Conservation (phyloP, 805 yeast genomes). For the Huiozyma naganishii region DNA sequence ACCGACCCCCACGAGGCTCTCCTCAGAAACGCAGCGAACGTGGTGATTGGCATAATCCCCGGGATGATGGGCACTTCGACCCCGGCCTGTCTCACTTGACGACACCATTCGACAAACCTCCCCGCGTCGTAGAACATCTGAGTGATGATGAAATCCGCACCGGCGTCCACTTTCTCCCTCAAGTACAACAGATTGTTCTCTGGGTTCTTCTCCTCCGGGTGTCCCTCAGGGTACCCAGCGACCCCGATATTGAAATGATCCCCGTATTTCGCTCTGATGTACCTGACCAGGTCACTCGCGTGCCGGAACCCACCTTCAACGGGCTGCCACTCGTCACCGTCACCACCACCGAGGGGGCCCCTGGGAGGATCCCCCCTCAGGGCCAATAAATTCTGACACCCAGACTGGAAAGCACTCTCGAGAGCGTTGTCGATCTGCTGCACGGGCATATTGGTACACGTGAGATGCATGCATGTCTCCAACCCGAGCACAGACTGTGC, state of each 20-base stretch:
- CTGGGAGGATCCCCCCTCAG: constrained; percentile 92
- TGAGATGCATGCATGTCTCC: constrained; percentile 96
- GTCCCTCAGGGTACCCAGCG: constrained; percentile 97
- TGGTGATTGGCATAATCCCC: constrained; percentile 97
- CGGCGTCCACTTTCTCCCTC: constrained; percentile 85
- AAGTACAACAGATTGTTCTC: constrained; percentile 44
- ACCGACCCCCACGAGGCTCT: constrained; percentile 93
- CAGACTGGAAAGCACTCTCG: constrained; percentile 73
- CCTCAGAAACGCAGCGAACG: constrained; percentile 84
- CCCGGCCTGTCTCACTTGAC: constrained; percentile 55
- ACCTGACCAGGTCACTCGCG: constrained; percentile 75
- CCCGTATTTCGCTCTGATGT: constrained; percentile 71
- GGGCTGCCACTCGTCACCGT: constrained; percentile 30
- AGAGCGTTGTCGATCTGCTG: constrained; percentile 76
- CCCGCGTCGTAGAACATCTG: constrained; percentile 97
- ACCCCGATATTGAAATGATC: constrained; percentile 90
- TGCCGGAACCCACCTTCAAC: constrained; percentile 69
- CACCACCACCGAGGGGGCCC: constrained; percentile 10
- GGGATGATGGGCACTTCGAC: constrained; percentile 84
- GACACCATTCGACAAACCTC: constrained; percentile 74
- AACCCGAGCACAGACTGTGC: constrained; percentile 83
- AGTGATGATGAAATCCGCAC: constrained; percentile 88
- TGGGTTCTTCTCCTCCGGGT: constrained; percentile 66
- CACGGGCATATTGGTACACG: constrained; percentile 90
- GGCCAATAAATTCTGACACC: constrained; percentile 92